Evolutionary conservation across 352 stramenopile genomes (phyloP).

Genomic region (Phytophthora rubi): DNA sequence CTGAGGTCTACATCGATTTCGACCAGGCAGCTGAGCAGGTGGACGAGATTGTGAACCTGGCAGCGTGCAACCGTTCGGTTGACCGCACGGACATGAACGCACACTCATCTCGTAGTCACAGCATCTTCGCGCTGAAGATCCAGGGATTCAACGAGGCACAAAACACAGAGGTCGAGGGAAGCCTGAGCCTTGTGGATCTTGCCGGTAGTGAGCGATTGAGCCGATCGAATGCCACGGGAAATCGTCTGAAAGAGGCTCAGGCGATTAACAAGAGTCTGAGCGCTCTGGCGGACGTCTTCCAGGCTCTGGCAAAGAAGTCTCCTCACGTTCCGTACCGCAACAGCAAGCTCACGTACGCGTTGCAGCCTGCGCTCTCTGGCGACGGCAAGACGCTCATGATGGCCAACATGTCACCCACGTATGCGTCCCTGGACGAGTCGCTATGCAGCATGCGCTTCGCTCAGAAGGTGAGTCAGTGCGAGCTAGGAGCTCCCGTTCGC

Average conservation of each 20-base stretch:
- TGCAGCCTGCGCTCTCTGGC: conserved; percentile 98
- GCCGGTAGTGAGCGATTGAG: conserved; percentile 97
- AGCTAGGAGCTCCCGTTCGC: conserved; percentile 94
- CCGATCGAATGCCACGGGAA: conserved; percentile 90
- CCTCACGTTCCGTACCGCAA: conserved; percentile 98
- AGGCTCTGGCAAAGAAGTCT: conserved; percentile 96
- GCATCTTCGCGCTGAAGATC: conserved; percentile 97
- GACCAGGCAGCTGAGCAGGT: conserved; percentile 85
- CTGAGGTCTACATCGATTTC: conserved; percentile 78
- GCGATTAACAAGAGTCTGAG: conserved; percentile 99
- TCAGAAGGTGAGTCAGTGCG: conserved; percentile 96
- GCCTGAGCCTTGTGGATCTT: conserved; percentile 93
- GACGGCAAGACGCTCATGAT: conserved; percentile 99
- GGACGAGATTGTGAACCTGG: conserved; percentile 88
- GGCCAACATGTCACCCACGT: conserved; percentile 98
- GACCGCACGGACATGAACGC: conserved; percentile 98
- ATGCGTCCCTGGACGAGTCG: conserved; percentile 95
- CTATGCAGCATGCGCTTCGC: conserved; percentile 99
- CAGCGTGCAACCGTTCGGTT: conserved; percentile 95
- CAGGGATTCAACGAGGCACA: conserved; percentile 86
- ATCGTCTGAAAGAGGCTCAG: conserved; percentile 97
- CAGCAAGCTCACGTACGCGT: conserved; percentile 98
- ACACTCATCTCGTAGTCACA: conserved; percentile 97
- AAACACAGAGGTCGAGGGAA: conserved; percentile 92
- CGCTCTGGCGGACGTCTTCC: conserved; percentile 98